These are phyloP conservation scores for Pinus taeda DNA, from an alignment of 75 land plant species.

Conservation along the genomic window DNA sequence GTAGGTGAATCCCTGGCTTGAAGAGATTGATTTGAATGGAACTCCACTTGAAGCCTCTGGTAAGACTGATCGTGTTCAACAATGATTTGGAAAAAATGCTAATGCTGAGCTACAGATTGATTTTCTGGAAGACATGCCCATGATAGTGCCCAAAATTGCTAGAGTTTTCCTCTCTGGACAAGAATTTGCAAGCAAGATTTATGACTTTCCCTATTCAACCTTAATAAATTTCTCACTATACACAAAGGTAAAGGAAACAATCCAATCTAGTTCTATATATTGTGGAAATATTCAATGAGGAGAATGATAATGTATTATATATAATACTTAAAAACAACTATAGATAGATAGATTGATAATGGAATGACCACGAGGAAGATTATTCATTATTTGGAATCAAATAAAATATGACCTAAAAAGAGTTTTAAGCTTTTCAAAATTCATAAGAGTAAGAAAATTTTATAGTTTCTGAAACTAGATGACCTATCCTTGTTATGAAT, in stretches of 20 bases:
- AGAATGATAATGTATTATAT: too few relatives aligned
- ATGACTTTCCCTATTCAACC: not conserved
- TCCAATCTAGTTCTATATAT: not conserved
- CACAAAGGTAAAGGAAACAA: not conserved
- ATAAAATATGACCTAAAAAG: not conserved
- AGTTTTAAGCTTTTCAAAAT: not conserved
- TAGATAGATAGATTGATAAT: not conserved
- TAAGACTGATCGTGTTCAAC: conserved; percentile 45
- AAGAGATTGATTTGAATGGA: conserved; percentile 58
- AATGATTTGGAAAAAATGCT: conserved; percentile 54
- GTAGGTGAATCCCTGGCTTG: conserved; percentile 75
- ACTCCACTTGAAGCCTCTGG: conserved; percentile 63
- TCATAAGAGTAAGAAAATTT: not conserved
- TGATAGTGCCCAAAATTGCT: conserved; percentile 46
- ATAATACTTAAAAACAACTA: too few relatives aligned
- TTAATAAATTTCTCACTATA: not conserved
- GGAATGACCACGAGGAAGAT: not conserved
- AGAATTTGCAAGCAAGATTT: conserved; percentile 55
- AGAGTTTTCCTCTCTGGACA: conserved; percentile 76
- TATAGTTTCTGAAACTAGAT: not conserved
- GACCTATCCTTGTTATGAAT: not conserved
- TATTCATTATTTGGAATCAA: not conserved
- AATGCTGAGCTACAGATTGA: conserved; percentile 29
- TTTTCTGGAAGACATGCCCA: conserved; percentile 44
- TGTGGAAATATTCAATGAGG: not conserved